Evolutionary conservation across 495 filamentous ascomycete species (phyloP), one percentile per base, ranked within the genome.

Genomic region (Podospora pseudocomata): DNA sequence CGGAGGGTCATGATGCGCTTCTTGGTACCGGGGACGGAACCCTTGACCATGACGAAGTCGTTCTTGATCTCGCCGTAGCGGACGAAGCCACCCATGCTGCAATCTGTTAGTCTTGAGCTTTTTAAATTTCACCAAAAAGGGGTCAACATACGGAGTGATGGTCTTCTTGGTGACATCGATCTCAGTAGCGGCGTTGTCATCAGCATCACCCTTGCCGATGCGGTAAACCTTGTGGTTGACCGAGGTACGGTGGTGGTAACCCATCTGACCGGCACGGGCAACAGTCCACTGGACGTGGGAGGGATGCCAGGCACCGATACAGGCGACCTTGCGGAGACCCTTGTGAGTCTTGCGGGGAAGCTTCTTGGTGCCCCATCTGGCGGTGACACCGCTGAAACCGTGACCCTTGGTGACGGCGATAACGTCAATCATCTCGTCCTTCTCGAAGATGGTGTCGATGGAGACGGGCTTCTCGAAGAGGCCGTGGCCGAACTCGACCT

Each of bases 201-300:
- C 91, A 74, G 95, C 91, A 72, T 86, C 84, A 74, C 86, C 95
- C 88, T 93, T 93, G 79, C 95, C 96, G 76, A 99, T 91, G 73
- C 96, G 93, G 90, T 97, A 99, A 81, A 99, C 82, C 90, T 99
- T 99, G 91, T 98, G 96, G 90, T 99, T 99, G 86, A 93, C 92
- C 66, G 96, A 98, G 76, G 96, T 98, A 90, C 96, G 94, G 85
- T 99, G 96, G 82, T 99, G 96, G 89, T 99, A 99, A 87, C 96
- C 96, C 84, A 90, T 88, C 86, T 99, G 96, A 96, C 96, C 96
- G 75, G 96, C 96, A 90, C 96, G 96, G 80, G 95, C 96, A 85
- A 99, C 96, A 83, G 96, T 98, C 96, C 96, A 99, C 89, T 99
- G 96, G 86, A 99, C 96, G 92, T 99, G 96, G 83, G 90, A 93